Base-by-base conservation (phyloP, 306 rosid genomes). In the Inga leiocalycina region DNA sequence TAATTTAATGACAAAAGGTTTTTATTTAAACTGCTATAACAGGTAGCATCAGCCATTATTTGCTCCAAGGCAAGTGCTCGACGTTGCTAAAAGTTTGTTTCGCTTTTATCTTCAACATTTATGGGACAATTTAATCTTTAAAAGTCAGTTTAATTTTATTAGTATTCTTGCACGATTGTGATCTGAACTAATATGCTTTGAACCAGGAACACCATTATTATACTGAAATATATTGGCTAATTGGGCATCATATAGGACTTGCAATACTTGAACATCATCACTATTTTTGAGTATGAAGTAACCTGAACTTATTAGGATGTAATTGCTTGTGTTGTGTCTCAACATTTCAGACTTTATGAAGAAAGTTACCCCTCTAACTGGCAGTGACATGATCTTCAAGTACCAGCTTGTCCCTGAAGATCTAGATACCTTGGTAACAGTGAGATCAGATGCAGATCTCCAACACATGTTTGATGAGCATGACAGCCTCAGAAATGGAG, bases 391-490 rank as follows among this genome's bases (percentile, higher is more conserved):
- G 88, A 82, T 91, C 15, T 81, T 96, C 8, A 93, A 96, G 88
- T 96, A 93, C 88, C 98, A 92, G 61, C 64, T 92, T 22, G 30
- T 78, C 3, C 80, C 90, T 0, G 93, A 92, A 65, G 99, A 92
- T 76, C 91, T 96, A 16, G 98, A 92, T 54, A 65, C 93, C 3
- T 74, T 92, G 71, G 93, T 96, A 14, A 75, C 98, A 0, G 94
- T 93, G 0, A 84, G 83, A 74, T 80, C 86, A 30, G 85, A 96
- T 11, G 97, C 91, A 43, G 99, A 96, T 75, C 64, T 96, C 3
- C 91, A 89, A 88, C 92, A 91, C 79, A 93, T 96, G 99, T 75
- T 93, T 4, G 86, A 90, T 9, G 99, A 96, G 77, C 85, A 88
- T 10, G 91, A 92, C 48, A 92, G 94, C 1, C 89, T 76, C 5